Conservation (phyloP, 768 basidiomycete species). For the Suillus brevipes region DNA sequence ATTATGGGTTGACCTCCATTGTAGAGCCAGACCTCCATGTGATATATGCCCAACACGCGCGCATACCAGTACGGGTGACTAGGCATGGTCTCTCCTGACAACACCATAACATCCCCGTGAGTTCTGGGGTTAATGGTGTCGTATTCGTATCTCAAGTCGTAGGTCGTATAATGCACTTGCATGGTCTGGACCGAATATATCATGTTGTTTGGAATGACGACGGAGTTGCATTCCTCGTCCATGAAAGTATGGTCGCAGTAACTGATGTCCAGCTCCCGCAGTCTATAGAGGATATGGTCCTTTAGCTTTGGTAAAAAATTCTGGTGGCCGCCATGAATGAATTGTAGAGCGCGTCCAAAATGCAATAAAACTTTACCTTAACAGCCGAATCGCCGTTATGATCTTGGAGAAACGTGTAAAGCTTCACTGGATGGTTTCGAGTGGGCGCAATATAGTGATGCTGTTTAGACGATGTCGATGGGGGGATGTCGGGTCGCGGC, state of each 20-base stretch:
- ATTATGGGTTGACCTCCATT: not conserved
- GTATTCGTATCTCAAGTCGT: slow-evolving; percentile 16
- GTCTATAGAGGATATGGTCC: too few species aligned
- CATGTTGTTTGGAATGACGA: slow-evolving; percentile 15
- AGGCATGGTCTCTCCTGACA: not conserved
- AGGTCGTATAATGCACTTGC: slow-evolving; percentile 31
- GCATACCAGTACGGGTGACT: slow-evolving; percentile 5
- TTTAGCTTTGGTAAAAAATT: too few species aligned
- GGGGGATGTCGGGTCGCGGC: not conserved
- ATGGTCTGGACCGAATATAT: slow-evolving; percentile 25
- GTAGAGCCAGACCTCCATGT: slow-evolving; percentile 14
- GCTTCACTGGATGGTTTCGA: not conserved
- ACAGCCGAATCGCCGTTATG: slow-evolving; percentile 29
- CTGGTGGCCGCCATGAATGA: too few species aligned
- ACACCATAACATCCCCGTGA: slow-evolving; percentile 13
- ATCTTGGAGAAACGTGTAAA: slow-evolving; percentile 3
- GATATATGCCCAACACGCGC: slow-evolving; percentile 17
- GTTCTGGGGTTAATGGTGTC: slow-evolving; percentile 8
- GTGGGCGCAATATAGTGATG: slow-evolving; percentile 21
- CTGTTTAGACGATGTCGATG: not conserved
- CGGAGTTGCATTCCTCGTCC: too few species aligned
- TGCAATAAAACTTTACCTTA: not conserved
- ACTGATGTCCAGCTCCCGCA: too few species aligned
- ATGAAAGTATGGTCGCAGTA: too few species aligned
- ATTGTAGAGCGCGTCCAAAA: too few species aligned